A percentile compares a stretch with the other conserved stretches of the same genome.
These are phyloP conservation scores for Phytophthora capsici DNA, from an alignment of 352 stramenopile genomes.

Conservation along the genomic window DNA sequence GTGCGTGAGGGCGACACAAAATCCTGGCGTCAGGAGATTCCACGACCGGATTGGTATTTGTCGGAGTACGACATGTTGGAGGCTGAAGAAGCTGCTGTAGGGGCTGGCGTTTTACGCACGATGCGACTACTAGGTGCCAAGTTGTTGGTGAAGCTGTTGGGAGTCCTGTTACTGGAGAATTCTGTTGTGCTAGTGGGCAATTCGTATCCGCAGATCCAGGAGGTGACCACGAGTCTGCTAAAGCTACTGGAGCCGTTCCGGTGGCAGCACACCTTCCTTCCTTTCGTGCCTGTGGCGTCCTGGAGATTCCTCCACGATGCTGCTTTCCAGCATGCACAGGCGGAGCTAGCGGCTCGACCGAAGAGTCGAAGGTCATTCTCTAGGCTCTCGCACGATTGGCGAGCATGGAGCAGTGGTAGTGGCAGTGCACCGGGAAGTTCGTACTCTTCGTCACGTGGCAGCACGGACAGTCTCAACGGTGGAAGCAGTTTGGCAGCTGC, in stretches of 20 bases:
- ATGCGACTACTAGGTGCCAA: conserved; percentile 75
- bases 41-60: conserved; percentile 78
- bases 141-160: conserved; percentile 73
- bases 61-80: conserved; percentile 65
- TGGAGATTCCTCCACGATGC: conserved; percentile 77
- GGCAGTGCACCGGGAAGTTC: conserved; percentile 20
- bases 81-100: conserved; percentile 44
- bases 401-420: conserved; percentile 54
- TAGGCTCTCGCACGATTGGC: conserved; percentile 66
- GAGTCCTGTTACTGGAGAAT: conserved; percentile 74
- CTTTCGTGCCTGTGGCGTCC: conserved; percentile 76
- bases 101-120: conserved; percentile 54
- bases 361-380: conserved; percentile 69
- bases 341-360: conserved; percentile 55
- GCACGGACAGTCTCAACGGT: conserved; percentile 30
- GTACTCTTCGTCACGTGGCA: conserved; percentile 36
- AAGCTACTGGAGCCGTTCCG: conserved; percentile 80
- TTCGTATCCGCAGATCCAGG: conserved; percentile 79
- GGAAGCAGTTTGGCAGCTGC: conserved; percentile 13
- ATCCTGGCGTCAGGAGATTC: conserved; percentile 71
- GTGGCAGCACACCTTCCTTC: conserved; percentile 83
- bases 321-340: conserved; percentile 58
- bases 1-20: conserved; percentile 61
- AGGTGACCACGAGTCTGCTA: conserved; percentile 72
- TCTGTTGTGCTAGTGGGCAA: conserved; percentile 75